Percentiles rank a stretch among this genome's conserved stretches.
phyloP scores from a whole-genome alignment of 148 eudicot genomes.

The Oxyria digyna region DNA sequence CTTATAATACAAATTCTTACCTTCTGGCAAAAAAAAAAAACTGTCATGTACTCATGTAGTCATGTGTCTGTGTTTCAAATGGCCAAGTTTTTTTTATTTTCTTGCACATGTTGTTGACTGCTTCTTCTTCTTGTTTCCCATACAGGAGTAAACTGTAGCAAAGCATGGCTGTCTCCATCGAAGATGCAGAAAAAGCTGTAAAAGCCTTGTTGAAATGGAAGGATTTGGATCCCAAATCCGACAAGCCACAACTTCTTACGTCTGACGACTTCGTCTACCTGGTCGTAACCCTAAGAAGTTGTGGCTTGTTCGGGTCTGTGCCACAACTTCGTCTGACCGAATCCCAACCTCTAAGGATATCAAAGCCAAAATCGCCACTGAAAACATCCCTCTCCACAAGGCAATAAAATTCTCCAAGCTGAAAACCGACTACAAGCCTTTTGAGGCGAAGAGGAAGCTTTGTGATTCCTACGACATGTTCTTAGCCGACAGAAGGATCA shows the following conservation, averaged over 20 bases:
- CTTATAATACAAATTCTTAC: too few species aligned
- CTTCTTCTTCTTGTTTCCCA: neutral
- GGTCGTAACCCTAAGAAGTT: slow-evolving; percentile 49
- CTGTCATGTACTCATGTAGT: too few species aligned
- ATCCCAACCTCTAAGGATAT: slow-evolving; percentile 20
- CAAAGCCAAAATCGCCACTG: slow-evolving; percentile 26
- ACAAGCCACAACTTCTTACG: slow-evolving; percentile 28
- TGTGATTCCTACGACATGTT: slow-evolving; percentile 61
- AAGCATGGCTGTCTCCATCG: neutral
- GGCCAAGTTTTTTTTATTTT: too few species aligned
- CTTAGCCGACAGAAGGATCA: slow-evolving; percentile 46
- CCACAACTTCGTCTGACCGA: slow-evolving; percentile 25
- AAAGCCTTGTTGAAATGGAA: slow-evolving; percentile 51
- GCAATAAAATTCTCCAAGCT: slow-evolving; percentile 39
- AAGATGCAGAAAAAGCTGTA: slow-evolving; percentile 19
- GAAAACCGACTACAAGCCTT: slow-evolving; percentile 47
- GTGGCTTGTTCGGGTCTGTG: slow-evolving; percentile 47
- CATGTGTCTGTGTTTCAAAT: too few species aligned
- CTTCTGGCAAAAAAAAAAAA: too few species aligned
- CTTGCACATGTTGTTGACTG: too few species aligned
- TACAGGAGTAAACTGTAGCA: slow-evolving; percentile 27
- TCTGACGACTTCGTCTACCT: slow-evolving; percentile 59
- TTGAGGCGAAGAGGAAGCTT: slow-evolving; percentile 51
- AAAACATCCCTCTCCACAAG: slow-evolving; percentile 30
- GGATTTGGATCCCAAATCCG: slow-evolving; percentile 11